phyloP scores from a whole-genome alignment of 768 basidiomycete genomes.

The Gautieria morchelliformis region DNA sequence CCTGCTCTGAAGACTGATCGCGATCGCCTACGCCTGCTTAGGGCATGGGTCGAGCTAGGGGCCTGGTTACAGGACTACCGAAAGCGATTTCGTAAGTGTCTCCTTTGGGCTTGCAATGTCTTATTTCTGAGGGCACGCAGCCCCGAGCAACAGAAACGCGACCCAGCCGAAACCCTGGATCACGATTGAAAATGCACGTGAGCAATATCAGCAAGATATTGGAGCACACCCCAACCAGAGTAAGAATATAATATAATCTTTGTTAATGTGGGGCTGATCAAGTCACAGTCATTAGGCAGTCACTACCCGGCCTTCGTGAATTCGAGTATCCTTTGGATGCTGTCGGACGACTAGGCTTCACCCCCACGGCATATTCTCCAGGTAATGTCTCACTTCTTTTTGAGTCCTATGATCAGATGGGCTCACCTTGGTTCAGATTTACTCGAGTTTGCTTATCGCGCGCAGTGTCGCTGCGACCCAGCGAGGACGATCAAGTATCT shows the following conservation, averaged over 20 bases:
- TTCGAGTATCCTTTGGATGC: conserved; percentile 3
- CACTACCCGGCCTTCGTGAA: neutral
- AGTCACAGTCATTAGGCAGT: neutral
- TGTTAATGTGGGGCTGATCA: neutral
- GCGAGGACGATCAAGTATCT: conserved; percentile 54
- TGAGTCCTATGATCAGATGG: neutral
- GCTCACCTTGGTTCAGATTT: conserved; percentile 37
- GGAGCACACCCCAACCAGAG: conserved; percentile 76
- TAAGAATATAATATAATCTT: conserved; percentile 24
- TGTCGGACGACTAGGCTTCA: conserved; percentile 45
- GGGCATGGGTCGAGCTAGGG: conserved; percentile 71
- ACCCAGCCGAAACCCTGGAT: conserved; percentile 5
- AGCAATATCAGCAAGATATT: conserved; percentile 45
- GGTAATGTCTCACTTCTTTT: conserved; percentile 28
- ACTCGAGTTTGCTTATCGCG: conserved; percentile 68
- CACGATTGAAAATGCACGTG: conserved; percentile 4
- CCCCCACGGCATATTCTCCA: conserved; percentile 52
- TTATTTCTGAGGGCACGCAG: neutral
- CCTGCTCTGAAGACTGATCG: conserved; percentile 42
- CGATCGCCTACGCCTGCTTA: conserved; percentile 52
- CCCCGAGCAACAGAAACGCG: neutral
- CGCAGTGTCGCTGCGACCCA: conserved; percentile 77
- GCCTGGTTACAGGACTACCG: conserved; percentile 58
- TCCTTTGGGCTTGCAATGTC: neutral
- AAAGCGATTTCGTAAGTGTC: conserved; percentile 32